Conservation (phyloP, 164 flowering plant species). For the Nelumbo lutea region DNA sequence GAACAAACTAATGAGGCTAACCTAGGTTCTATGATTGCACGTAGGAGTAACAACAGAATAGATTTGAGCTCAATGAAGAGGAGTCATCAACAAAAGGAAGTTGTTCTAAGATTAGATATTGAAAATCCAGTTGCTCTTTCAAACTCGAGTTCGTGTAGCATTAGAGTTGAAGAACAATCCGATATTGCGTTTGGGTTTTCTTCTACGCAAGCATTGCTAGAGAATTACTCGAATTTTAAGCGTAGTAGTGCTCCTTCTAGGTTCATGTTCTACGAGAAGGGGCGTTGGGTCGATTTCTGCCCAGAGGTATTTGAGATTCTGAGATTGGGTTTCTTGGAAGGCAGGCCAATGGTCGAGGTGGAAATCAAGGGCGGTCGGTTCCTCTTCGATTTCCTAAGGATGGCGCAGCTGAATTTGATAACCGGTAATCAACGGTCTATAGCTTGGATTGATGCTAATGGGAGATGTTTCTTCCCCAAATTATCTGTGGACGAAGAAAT, state of each 20-base stretch:
- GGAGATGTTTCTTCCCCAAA: slow-evolving; percentile 41
- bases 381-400: slow-evolving; percentile 36
- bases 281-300: slow-evolving; percentile 34
- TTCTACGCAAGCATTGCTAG: slow-evolving; percentile 14
- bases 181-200: slow-evolving; percentile 1
- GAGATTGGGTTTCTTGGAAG: slow-evolving; percentile 20
- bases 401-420: slow-evolving; percentile 33
- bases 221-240: slow-evolving; percentile 30
- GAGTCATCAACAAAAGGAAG: background rate
- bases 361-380: slow-evolving; percentile 15
- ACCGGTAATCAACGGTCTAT: slow-evolving; percentile 28
- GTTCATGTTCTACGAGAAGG: slow-evolving; percentile 28
- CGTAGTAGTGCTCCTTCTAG: slow-evolving; percentile 27
- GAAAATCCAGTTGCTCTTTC: background rate
- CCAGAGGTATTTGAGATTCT: slow-evolving; percentile 18
- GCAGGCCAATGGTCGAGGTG: slow-evolving; percentile 25
- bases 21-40: background rate
- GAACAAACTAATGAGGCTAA: background rate
- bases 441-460: slow-evolving; percentile 50
- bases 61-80: slow-evolving; percentile 3
- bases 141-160: background rate
- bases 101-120: background rate
- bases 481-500: slow-evolving; percentile 17
- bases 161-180: background rate
- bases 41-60: background rate